Conservation (phyloP, 2,329 filamentous ascomycete genomes). For the Truncatella angustata region DNA sequence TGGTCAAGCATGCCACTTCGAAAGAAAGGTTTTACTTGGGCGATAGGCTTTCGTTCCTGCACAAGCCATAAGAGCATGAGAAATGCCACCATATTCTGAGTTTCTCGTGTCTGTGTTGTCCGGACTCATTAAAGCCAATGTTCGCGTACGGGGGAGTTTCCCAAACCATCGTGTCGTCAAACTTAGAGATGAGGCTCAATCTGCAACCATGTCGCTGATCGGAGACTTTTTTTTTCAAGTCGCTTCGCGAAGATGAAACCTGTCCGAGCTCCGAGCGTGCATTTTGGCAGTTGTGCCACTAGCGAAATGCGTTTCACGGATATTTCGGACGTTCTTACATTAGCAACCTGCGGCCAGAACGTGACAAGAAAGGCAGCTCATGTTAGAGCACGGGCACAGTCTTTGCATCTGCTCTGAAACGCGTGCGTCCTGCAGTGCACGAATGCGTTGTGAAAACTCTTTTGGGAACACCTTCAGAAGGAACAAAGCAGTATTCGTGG, state of each 20-base stretch:
- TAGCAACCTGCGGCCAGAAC: no score
- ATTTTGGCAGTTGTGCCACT: background rate
- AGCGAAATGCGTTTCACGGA: background rate
- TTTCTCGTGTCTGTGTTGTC: no score
- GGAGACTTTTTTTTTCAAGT: background rate
- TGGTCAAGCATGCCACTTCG: no score
- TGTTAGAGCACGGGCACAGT: background rate
- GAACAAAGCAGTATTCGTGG: background rate
- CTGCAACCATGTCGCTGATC: background rate
- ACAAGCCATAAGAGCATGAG: no score
- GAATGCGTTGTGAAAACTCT: background rate
- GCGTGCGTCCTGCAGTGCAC: background rate
- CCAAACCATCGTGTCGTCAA: no score
- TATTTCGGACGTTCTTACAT: no score
- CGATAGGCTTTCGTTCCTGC: no score
- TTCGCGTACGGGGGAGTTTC: no score
- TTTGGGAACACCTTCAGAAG: no score
- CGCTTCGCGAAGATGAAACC: constrained; percentile 5
- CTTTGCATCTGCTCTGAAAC: constrained; percentile 1
- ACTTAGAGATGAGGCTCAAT: constrained; percentile 4
- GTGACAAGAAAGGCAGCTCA: background rate
- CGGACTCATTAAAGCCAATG: no score
- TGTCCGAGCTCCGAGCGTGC: constrained; percentile 9
- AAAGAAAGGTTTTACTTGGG: no score
- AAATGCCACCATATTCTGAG: no score